Percentiles rank a stretch among this genome's conserved stretches.
Evolutionary conservation across 2,329 filamentous ascomycete species (phyloP).

Genomic region (Dactylonectria macrodidyma): DNA sequence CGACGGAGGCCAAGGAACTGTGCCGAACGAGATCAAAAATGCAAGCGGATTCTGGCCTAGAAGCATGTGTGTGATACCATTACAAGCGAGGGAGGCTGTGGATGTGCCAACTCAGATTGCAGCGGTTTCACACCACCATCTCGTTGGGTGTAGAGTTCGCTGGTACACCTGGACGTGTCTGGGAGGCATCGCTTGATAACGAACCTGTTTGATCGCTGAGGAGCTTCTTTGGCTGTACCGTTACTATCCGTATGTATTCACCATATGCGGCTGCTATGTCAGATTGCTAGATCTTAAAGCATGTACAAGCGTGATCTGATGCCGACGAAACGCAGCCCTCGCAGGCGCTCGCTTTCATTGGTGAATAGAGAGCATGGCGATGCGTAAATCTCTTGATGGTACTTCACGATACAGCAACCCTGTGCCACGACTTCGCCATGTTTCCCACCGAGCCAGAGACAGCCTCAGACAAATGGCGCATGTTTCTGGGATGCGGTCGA

Average conservation of each 20-base stretch:
- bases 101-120: conserved; percentile 25
- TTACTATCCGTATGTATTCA: not conserved
- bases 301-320: conserved; percentile 26
- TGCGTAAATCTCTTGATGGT: not conserved
- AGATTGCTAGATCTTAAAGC: conserved; percentile 16
- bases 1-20: conserved; percentile 7
- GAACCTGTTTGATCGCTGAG: conserved; percentile 17
- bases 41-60: not conserved
- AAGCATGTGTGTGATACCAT: conserved; percentile 5
- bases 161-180: conserved; percentile 2
- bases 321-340: conserved; percentile 13
- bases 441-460: not conserved
- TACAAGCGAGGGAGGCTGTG: conserved; percentile 6
- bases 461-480: not conserved
- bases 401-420: not conserved
- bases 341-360: conserved; percentile 22
- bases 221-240: not conserved
- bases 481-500: conserved; percentile 5
- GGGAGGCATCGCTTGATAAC: conserved; percentile 7
- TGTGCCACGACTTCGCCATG: not conserved
- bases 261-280: conserved; percentile 15
- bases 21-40: not conserved
- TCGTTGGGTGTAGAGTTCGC: not conserved
- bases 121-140: conserved; percentile 20
- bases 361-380: conserved; percentile 7